Conservation (phyloP, 225 moss, liverwort and hornwort genomes). For the Anthoceros angustus region DNA sequence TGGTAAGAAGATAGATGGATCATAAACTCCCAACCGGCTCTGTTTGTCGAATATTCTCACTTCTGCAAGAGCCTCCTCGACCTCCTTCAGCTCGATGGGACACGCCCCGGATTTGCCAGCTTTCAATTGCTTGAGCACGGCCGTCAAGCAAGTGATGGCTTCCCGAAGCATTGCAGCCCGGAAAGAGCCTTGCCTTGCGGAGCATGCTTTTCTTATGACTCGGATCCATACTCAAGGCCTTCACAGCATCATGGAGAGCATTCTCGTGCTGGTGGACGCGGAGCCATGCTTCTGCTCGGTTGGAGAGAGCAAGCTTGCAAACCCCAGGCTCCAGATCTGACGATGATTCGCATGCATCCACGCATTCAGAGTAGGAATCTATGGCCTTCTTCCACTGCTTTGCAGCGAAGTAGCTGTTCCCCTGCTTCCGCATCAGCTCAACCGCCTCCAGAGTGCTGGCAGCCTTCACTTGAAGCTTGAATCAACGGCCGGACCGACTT, state of each 20-base stretch:
- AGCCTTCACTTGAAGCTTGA: background rate
- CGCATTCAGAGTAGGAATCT: background rate
- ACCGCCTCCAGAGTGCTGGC: background rate
- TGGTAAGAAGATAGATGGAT: too few species aligned
- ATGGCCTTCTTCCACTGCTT: background rate
- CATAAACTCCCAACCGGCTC: background rate
- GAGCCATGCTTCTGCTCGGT: conserved; percentile 15
- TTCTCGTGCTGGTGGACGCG: conserved; percentile 10
- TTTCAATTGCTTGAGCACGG: background rate
- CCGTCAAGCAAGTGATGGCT: background rate
- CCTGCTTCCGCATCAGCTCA: background rate
- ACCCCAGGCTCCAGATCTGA: background rate
- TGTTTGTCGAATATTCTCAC: too few species aligned
- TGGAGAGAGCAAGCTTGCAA: conserved; percentile 8
- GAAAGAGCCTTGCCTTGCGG: conserved; percentile 15
- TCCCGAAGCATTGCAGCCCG: conserved; percentile 10
- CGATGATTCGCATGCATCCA: background rate
- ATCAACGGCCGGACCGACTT: too few species aligned
- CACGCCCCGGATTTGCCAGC: background rate
- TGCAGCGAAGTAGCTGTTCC: background rate
- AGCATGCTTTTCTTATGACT: conserved; percentile 9
- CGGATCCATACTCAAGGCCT: conserved; percentile 10
- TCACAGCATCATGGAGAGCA: conserved; percentile 13
- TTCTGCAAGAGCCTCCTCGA: background rate
- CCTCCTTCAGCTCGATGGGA: background rate